Evolutionary conservation across 176 grass and related monocot species (phyloP).

Genomic region (Themeda triandra): DNA sequence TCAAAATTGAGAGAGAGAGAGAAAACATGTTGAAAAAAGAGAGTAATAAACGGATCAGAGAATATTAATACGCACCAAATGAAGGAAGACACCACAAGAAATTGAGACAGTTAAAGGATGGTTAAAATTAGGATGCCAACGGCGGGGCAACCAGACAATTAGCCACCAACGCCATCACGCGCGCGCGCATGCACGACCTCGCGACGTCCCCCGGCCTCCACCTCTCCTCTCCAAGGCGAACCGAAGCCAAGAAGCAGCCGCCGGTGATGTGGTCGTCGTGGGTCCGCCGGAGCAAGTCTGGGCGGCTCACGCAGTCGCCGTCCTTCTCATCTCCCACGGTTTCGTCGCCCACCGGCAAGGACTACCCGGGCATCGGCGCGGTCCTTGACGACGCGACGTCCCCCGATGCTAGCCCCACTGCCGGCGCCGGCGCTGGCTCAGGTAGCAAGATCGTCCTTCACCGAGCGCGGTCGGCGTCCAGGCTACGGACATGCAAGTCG

Average conservation of each 20-base stretch:
- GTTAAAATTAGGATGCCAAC: conserved; percentile 43
- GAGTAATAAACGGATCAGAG: background rate
- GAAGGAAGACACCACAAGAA: conserved; percentile 3
- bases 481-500: conserved; percentile 44
- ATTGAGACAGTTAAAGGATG: background rate
- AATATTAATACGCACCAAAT: conserved; percentile 15
- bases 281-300: conserved; percentile 28
- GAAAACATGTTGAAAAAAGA: no score
- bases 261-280: conserved; percentile 54
- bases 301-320: conserved; percentile 34
- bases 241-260: conserved; percentile 11
- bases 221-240: conserved; percentile 5
- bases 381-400: conserved; percentile 30
- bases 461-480: conserved; percentile 32
- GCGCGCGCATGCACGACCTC: conserved; percentile 23
- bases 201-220: background rate
- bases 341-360: conserved; percentile 15
- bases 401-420: background rate
- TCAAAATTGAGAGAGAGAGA: background rate
- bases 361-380: conserved; percentile 38
- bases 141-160: conserved; percentile 11
- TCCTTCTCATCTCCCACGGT: conserved; percentile 18
- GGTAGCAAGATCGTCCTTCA: conserved; percentile 28
- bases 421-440: background rate
- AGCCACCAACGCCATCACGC: conserved; percentile 21